A percentile compares a stretch with the other conserved stretches of the same genome.
phyloP scores from a whole-genome alignment of 2,329 filamentous ascomycete genomes.

The Penicillium sclerotigenum region DNA sequence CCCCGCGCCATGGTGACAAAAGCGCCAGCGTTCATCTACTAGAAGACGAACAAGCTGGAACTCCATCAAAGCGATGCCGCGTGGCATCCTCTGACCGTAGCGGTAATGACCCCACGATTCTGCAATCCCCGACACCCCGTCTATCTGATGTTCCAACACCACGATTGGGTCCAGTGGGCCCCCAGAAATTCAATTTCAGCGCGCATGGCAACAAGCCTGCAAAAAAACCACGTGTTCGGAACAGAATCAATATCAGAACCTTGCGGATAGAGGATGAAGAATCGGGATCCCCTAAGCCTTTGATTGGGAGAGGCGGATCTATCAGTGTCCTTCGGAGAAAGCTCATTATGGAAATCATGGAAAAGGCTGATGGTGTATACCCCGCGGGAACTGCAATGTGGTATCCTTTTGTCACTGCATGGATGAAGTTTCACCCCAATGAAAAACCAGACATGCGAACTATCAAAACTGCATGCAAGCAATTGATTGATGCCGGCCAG shows the following conservation, averaged over 20 bases:
- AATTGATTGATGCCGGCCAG: constrained; percentile 50
- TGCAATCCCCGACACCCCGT: background rate
- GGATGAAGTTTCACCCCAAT: constrained; percentile 47
- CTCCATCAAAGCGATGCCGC: constrained; percentile 17
- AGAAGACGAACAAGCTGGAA: constrained; percentile 2
- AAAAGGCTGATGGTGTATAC: constrained; percentile 54
- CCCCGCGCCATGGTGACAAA: background rate
- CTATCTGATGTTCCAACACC: background rate
- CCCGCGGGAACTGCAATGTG: constrained; percentile 55
- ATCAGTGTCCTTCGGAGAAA: constrained; percentile 46
- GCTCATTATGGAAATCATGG: constrained; percentile 55
- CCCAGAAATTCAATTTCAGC: background rate
- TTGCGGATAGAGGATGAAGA: background rate
- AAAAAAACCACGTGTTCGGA: background rate
- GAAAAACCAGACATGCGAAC: constrained; percentile 53
- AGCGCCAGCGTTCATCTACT: constrained; percentile 6
- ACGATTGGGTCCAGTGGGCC: background rate
- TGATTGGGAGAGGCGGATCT: constrained; percentile 40
- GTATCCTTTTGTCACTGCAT: constrained; percentile 53
- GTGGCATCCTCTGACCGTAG: background rate
- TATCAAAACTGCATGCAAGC: constrained; percentile 49
- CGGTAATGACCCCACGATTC: background rate
- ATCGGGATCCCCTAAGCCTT: background rate
- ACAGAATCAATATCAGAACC: background rate
- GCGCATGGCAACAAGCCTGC: background rate